phyloP scores from a whole-genome alignment of 1,284 basidiomycete genomes.

The Vanrija sp. region DNA sequence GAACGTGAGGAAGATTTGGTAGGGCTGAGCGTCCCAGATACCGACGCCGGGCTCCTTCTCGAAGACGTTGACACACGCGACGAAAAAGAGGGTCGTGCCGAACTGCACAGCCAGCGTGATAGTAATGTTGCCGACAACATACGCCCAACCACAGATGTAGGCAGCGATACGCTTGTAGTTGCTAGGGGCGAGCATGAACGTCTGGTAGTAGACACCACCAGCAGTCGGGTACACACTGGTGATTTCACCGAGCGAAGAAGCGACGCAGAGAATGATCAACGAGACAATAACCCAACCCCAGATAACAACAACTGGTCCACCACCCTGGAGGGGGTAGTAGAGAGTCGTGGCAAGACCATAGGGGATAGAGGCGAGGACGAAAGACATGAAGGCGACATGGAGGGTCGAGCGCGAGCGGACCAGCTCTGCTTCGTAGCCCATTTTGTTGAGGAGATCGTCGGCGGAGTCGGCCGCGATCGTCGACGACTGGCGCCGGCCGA shows the following conservation, averaged over 20 bases:
- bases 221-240: constrained; percentile 48
- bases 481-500: too few species aligned
- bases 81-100: constrained; percentile 32
- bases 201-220: constrained; percentile 52
- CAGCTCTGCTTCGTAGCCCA: constrained; percentile 20
- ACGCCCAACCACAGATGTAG: constrained; percentile 51
- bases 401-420: constrained; percentile 13
- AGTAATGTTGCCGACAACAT: constrained; percentile 50
- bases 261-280: constrained; percentile 49
- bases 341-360: constrained; percentile 37
- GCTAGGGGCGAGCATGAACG: constrained; percentile 44
- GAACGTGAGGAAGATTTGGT: constrained; percentile 21
- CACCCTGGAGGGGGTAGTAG: constrained; percentile 35
- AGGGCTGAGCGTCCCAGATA: constrained; percentile 13
- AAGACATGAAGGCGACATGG: constrained; percentile 29
- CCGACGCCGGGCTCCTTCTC: constrained; percentile 12
- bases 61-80: constrained; percentile 25
- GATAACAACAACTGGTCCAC: constrained; percentile 34
- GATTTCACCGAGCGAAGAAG: constrained; percentile 50
- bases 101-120: constrained; percentile 51
- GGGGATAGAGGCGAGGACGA: constrained; percentile 35
- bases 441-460: constrained; percentile 19
- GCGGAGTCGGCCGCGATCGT: constrained; percentile 9
- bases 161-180: constrained; percentile 42
- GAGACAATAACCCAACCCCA: constrained; percentile 51